Conservation (phyloP, 1,284 basidiomycete species). For the Heliocybe sulcata region DNA sequence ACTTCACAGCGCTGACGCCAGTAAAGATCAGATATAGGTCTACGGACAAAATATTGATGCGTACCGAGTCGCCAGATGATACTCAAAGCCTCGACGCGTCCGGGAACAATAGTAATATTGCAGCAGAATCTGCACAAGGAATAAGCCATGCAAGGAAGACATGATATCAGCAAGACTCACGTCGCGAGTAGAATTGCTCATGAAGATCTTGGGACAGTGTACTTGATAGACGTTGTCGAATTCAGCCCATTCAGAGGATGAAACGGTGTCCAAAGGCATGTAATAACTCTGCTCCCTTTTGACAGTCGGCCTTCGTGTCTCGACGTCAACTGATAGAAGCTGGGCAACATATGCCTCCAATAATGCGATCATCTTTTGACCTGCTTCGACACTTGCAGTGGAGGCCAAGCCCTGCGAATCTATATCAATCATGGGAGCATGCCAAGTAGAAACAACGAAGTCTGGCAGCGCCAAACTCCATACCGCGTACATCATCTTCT, state of each 20-base stretch:
- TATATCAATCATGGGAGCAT: not conserved
- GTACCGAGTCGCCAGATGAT: constrained; percentile 82
- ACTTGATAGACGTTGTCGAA: constrained; percentile 92
- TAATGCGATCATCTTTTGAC: constrained; percentile 46
- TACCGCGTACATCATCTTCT: not conserved
- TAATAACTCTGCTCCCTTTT: constrained; percentile 41
- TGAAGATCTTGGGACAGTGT: constrained; percentile 80
- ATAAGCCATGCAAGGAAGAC: constrained; percentile 1
- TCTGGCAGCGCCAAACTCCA: not conserved
- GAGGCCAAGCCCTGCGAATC: not conserved
- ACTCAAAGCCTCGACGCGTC: constrained; percentile 73
- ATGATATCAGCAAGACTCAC: constrained; percentile 31
- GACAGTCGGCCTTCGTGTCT: constrained; percentile 23
- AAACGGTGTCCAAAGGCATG: constrained; percentile 59
- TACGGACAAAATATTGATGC: constrained; percentile 15
- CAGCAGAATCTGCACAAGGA: constrained; percentile 67
- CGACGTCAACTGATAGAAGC: constrained; percentile 40
- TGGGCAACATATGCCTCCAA: constrained; percentile 57
- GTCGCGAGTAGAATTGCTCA: constrained; percentile 77
- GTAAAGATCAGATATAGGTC: not conserved
- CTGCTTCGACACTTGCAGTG: not conserved
- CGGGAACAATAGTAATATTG: constrained; percentile 88
- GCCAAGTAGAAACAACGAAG: not conserved
- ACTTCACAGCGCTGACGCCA: constrained; percentile 66
- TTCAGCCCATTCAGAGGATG: constrained; percentile 68